These are phyloP conservation scores for Fulvia fulva DNA, from an alignment of 2,329 filamentous ascomycete genomes.

Conservation along the genomic window DNA sequence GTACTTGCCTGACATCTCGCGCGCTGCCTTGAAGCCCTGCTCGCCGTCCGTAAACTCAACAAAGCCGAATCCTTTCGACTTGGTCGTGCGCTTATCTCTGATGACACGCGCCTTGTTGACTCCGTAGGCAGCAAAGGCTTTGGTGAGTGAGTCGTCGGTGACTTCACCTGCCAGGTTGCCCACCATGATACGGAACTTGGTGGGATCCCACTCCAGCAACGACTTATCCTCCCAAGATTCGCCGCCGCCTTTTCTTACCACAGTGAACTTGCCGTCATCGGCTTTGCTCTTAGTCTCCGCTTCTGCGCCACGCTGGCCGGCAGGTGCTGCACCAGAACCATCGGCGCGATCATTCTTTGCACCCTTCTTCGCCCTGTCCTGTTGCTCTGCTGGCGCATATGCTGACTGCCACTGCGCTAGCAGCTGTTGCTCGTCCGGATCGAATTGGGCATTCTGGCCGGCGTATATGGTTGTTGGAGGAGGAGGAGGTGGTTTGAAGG, in stretches of 20 bases:
- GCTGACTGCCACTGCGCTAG: conserved; percentile 88
- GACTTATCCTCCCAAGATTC: conserved; percentile 87
- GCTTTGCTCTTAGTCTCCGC: conserved; percentile 8
- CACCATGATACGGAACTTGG: conserved; percentile 90
- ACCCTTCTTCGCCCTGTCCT: conserved; percentile 15
- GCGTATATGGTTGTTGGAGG: conserved; percentile 34
- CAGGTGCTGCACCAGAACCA: conserved; percentile 16
- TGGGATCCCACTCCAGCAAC: conserved; percentile 91
- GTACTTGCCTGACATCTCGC: conserved; percentile 99
- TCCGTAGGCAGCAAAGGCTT: conserved; percentile 89
- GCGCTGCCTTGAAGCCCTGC: conserved; percentile 92
- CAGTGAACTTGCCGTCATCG: conserved; percentile 51
- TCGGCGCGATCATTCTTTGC: conserved; percentile 13
- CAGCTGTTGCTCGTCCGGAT: conserved; percentile 84
- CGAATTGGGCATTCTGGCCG: conserved; percentile 42
- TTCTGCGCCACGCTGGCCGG: conserved; percentile 17
- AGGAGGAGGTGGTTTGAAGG: conserved; percentile 60
- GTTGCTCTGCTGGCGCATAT: conserved; percentile 22
- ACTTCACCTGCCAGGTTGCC: conserved; percentile 96
- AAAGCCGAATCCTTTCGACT: conserved; percentile 94
- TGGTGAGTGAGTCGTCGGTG: conserved; percentile 90
- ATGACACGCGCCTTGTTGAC: conserved; percentile 91
- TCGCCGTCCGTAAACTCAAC: conserved; percentile 94
- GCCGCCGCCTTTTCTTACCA: conserved; percentile 81
- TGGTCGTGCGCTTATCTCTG: conserved; percentile 91